phyloP scores from a whole-genome alignment of 1,139 yeast genomes.

The Magnusiomyces ingens region DNA sequence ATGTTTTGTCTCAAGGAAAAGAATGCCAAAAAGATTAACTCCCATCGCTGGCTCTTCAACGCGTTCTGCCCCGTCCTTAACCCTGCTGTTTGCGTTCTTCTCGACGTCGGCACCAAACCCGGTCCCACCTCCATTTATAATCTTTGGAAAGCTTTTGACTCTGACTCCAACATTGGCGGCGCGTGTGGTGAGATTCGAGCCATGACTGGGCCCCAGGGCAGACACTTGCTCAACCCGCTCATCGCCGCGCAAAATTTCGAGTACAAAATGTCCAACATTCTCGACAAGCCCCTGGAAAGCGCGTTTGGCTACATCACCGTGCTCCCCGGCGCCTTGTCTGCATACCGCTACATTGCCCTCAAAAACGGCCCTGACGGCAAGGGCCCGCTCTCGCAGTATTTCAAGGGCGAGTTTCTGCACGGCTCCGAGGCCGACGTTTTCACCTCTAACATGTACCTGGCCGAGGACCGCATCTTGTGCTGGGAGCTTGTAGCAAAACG shows the following conservation, averaged over 20 bases:
- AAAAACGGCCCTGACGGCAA: constrained; percentile 83
- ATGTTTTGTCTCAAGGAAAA: constrained; percentile 83
- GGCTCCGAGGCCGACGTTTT: constrained; percentile 67
- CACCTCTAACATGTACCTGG: constrained; percentile 94
- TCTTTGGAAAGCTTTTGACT: constrained; percentile 93
- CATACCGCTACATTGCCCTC: constrained; percentile 85
- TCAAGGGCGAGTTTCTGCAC: constrained; percentile 74
- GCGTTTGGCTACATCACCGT: constrained; percentile 90
- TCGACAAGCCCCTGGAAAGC: constrained; percentile 92
- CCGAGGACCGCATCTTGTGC: constrained; percentile 94
- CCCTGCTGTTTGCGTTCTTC: constrained; percentile 75
- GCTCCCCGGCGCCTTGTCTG: constrained; percentile 93
- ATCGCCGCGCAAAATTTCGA: constrained; percentile 97
- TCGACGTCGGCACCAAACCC: constrained; percentile 96
- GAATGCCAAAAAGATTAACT: constrained; percentile 86
- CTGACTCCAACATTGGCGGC: constrained; percentile 94
- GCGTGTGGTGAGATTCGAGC: constrained; percentile 97
- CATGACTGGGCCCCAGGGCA: constrained; percentile 83
- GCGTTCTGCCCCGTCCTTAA: constrained; percentile 82
- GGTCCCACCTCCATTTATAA: constrained; percentile 79
- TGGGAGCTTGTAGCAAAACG: constrained; percentile 94
- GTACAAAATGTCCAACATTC: constrained; percentile 89
- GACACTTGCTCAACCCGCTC: constrained; percentile 74
- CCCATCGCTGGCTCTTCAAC: constrained; percentile 94
- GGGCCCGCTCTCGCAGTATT: constrained; percentile 83